Conservation (phyloP, 31 red algal species). For the Endocladia muricata region DNA sequence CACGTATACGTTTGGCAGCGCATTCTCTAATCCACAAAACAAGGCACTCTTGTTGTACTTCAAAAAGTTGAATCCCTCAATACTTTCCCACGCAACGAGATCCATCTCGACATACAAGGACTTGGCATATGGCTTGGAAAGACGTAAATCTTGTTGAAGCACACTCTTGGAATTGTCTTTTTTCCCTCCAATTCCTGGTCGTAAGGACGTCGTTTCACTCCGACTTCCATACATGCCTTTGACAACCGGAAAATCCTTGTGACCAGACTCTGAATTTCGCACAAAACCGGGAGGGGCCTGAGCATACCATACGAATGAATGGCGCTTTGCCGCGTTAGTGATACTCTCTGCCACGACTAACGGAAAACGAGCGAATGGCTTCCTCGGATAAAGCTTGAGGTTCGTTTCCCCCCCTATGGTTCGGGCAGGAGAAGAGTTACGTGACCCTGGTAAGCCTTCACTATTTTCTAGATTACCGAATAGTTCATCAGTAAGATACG, state of each 20-base stretch:
- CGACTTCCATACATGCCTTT: conserved; percentile 14
- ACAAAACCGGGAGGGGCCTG: conserved; percentile 70
- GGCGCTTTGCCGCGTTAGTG: conserved; percentile 36
- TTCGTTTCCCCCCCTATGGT: no score
- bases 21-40: conserved; percentile 96
- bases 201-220: background rate
- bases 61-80: conserved; percentile 94
- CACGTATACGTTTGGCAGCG: conserved; percentile 92
- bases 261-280: conserved; percentile 56
- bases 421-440: no score
- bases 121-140: conserved; percentile 44
- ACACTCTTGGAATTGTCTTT: background rate
- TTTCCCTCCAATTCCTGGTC: background rate
- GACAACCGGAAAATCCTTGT: conserved; percentile 37
- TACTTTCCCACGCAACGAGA: conserved; percentile 78
- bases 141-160: background rate
- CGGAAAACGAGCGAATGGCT: conserved; percentile 71
- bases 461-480: conserved; percentile 21
- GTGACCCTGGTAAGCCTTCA: background rate
- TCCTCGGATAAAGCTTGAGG: conserved; percentile 39
- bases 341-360: conserved; percentile 48
- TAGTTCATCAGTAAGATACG: conserved; percentile 58
- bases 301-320: conserved; percentile 54
- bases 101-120: conserved; percentile 77
- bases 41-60: conserved; percentile 79